Percentiles rank a stretch among this genome's conserved stretches.
These are phyloP conservation scores for Trypanosoma brucei DNA, from an alignment of 208 protist species.

Conservation along the genomic window DNA sequence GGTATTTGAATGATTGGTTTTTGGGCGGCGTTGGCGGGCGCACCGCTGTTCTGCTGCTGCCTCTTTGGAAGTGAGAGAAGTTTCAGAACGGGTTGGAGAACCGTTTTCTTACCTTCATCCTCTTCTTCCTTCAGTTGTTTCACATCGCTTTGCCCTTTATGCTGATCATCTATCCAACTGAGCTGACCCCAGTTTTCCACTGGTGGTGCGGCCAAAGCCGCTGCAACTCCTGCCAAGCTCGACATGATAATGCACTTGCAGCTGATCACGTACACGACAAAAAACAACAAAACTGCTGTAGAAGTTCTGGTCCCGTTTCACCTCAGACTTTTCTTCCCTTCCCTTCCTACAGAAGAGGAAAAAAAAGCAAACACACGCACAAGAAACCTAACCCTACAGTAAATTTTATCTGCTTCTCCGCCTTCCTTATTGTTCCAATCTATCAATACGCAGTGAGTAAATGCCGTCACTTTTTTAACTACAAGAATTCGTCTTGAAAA, in stretches of 20 bases:
- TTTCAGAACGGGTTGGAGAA: constrained; percentile 22
- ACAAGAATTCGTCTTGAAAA: too few species aligned
- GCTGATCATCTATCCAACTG: constrained; percentile 28
- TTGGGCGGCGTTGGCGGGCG: constrained; percentile 36
- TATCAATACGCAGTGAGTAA: too few species aligned
- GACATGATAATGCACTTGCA: constrained; percentile 5
- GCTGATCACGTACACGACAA: too few species aligned
- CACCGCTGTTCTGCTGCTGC: constrained; percentile 35
- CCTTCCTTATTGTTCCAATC: too few species aligned
- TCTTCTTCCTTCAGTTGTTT: constrained; percentile 18
- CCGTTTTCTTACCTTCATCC: constrained; percentile 15
- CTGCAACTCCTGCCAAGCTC: constrained; percentile 10
- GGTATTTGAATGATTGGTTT: constrained; percentile 63
- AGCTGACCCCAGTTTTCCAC: constrained; percentile 83
- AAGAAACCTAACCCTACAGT: too few species aligned
- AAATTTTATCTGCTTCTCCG: too few species aligned
- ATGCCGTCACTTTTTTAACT: too few species aligned
- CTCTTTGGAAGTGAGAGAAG: constrained; percentile 56
- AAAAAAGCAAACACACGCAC: constrained; percentile 1
- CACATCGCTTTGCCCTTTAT: constrained; percentile 27
- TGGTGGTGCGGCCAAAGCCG: constrained; percentile 22
- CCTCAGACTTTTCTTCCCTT: neutral
- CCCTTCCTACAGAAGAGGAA: neutral
- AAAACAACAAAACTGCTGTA: too few species aligned
- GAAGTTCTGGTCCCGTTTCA: neutral